Evolutionary conservation across 495 filamentous ascomycete genomes (phyloP), one percentile per base, ranked within the genome.

Genomic region (Extremus antarcticus): DNA sequence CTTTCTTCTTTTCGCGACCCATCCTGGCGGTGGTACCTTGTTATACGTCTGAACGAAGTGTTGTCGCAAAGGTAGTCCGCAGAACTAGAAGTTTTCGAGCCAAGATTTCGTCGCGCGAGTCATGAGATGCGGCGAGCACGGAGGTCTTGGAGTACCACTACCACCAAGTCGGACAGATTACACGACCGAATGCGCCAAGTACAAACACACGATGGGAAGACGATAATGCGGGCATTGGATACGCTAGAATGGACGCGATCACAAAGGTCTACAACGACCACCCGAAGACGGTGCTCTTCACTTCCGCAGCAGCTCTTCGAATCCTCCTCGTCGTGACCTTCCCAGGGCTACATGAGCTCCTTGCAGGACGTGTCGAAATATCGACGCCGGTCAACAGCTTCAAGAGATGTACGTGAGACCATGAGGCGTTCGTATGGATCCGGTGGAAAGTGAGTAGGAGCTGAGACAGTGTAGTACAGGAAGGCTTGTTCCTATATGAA

Each of bases 301-400:
- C 75, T 40, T 82, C 80, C 40, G 92, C 89, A 56, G 82, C 88
- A 58, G 78, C 81, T 49, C 70, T 96, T 63, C 84, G 92, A 53
- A 77, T 96, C 53, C 73, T 90, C 51, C 78, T 97, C 49, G 87
- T 87, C 68, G 77, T 80, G 52, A 71, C 82, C 8, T 94, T 95
- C 65, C 92, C 92, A 59, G 81, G 80, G 15, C 75, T 98, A 25
- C 87, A 94, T 15, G 83, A 90, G 62, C 75, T 95, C 52, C 75
- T 98, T 55, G 90, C 88, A 10, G 88, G 84, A 54, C 84, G 92
- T 66, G 92, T 96, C 56, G 92, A 98, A 76, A 83, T 98, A 56
- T 96, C 92, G 23, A 98, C 92, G 2, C 90, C 92, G 17, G 86
- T 97, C 23, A 95, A 86, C 55, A 95, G 92, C 78, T 98, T 95